phyloP scores from a whole-genome alignment of 2,329 filamentous ascomycete genomes.

The Cladosporium sp. region DNA sequence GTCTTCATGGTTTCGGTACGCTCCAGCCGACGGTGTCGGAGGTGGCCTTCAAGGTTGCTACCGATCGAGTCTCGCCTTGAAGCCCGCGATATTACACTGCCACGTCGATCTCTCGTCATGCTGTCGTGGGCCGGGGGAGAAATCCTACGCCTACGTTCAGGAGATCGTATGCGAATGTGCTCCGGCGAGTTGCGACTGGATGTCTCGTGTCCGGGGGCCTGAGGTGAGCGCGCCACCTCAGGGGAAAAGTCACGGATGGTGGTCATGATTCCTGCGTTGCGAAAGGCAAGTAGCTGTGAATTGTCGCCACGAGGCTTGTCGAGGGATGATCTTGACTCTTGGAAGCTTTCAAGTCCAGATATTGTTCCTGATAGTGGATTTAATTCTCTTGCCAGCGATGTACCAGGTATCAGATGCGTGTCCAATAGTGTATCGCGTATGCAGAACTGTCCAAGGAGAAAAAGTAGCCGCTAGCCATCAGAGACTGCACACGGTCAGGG shows the following conservation, averaged over 20 bases:
- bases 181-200: slow-evolving; percentile 1
- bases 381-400: too few species aligned
- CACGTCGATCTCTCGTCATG: slow-evolving; percentile 4
- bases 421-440: background rate
- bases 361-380: background rate
- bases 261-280: background rate
- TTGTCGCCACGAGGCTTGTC: background rate
- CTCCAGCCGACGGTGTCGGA: slow-evolving; percentile 6
- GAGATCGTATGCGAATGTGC: background rate
- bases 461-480: background rate
- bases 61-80: background rate
- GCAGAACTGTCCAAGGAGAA: too few species aligned
- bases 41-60: background rate
- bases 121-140: slow-evolving; percentile 7
- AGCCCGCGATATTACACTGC: slow-evolving; percentile 4
- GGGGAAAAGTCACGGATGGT: slow-evolving; percentile 10
- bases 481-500: too few species aligned
- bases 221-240: background rate
- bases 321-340: background rate
- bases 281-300: background rate
- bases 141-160: background rate
- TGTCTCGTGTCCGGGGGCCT: background rate
- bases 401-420: background rate
- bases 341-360: background rate
- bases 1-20: slow-evolving; percentile 45